Conservation (phyloP, 257 asterid species). For the Scutellaria galericulata region DNA sequence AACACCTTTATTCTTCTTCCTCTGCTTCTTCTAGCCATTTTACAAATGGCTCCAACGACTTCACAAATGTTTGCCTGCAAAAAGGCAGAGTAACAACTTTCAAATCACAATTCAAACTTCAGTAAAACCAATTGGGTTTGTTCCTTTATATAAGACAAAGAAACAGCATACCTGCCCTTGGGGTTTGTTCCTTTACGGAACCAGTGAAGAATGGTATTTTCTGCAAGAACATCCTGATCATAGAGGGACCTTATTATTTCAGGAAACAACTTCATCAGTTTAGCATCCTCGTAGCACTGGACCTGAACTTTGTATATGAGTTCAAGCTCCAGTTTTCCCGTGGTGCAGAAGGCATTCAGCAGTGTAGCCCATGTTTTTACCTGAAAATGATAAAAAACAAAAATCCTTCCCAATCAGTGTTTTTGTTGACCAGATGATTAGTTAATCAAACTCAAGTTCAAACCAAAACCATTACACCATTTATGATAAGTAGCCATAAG, state of each 20-base stretch:
- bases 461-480: not conserved
- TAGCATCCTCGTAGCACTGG: slow-evolving; percentile 97
- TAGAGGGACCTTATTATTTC: slow-evolving; percentile 91
- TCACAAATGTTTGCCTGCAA: slow-evolving; percentile 86
- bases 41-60: slow-evolving; percentile 90
- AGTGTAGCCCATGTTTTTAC: slow-evolving; percentile 88
- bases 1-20: slow-evolving; percentile 73
- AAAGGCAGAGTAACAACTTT: not conserved
- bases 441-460: not conserved
- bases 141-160: slow-evolving; percentile 49
- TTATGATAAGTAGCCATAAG: not conserved
- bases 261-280: slow-evolving; percentile 94
- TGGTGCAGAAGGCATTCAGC: slow-evolving; percentile 82
- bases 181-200: slow-evolving; percentile 88
- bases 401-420: slow-evolving; percentile 14
- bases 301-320: slow-evolving; percentile 93
- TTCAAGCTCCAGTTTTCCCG: slow-evolving; percentile 90
- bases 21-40: slow-evolving; percentile 99
- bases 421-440: not conserved
- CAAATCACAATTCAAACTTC: not conserved
- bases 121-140: slow-evolving; percentile 39
- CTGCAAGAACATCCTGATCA: slow-evolving; percentile 95
- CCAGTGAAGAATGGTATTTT: slow-evolving; percentile 96
- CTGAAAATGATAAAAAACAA: slow-evolving; percentile 40
- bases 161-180: slow-evolving; percentile 79